Evolutionary conservation across 2,329 filamentous ascomycete genomes (phyloP).

Genomic region (Venturia nashicola): DNA sequence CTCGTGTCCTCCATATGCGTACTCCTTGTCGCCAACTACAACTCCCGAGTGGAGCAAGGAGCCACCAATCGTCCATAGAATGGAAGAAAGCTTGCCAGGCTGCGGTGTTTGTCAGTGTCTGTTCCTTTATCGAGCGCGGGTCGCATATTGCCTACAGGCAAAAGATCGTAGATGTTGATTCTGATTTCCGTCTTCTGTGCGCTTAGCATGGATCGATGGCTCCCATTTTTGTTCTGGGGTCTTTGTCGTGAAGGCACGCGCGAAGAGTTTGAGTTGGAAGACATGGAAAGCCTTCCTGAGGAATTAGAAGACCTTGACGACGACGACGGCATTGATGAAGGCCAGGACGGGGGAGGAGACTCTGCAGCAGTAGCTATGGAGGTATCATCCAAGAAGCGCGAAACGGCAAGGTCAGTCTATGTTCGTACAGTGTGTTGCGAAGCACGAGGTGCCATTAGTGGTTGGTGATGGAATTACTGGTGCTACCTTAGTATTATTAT

Average conservation of each 20-base stretch:
- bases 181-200: slow-evolving; percentile 62
- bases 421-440: background rate
- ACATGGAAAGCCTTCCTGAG: background rate
- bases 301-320: background rate
- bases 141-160: slow-evolving; percentile 44
- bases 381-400: background rate
- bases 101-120: slow-evolving; percentile 21
- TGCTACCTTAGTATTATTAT: no score
- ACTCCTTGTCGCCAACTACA: slow-evolving; percentile 68
- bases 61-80: slow-evolving; percentile 66
- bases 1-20: slow-evolving; percentile 76
- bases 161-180: slow-evolving; percentile 68
- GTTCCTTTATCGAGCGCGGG: background rate
- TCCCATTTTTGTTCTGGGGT: background rate
- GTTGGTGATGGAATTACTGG: background rate
- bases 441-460: background rate
- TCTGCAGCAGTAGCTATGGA: background rate
- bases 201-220: slow-evolving; percentile 52
- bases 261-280: background rate
- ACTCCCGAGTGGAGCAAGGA: slow-evolving; percentile 74
- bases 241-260: background rate
- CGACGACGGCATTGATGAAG: background rate
- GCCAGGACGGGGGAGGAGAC: background rate
- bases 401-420: background rate
- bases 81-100: slow-evolving; percentile 61